Base-by-base conservation (phyloP, 2,329 filamentous ascomycete species). In the Beauveria pseudobassiana region DNA sequence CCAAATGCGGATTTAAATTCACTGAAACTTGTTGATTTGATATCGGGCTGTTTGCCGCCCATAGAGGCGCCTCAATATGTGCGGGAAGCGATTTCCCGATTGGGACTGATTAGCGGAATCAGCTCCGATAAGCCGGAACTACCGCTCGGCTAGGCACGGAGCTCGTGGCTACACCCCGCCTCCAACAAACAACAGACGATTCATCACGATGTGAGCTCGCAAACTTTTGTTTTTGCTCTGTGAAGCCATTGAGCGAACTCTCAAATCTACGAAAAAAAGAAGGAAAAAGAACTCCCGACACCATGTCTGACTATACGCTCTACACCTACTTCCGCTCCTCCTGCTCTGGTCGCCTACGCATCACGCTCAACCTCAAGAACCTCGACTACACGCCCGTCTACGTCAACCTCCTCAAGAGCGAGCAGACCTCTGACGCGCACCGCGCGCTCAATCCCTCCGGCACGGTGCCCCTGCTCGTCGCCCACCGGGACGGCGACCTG, bases 311-410 rank as follows among this genome's bases (percentile, higher is more conserved):
- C 40, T 77, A 73, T 67, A 75, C 72, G 1, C 78, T 87, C 10
- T 80, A 87, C 74, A 81, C 78, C 63, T 87, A 86, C 73, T 86
- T 82, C 72, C 78, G 82, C 64, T 87, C 85, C 53, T 86, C 83
- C 18, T 87, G 84, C 73, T 82, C 83, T 1, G 83, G 80, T 0
- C 81, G 85, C 14, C 74, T 88, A 5, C 83, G 83, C 51, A 87
- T 87, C 63, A 82, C 83, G 12, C 74, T 86, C 1, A 74, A 82
- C 61, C 74, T 84, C 56, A 87, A 87, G 66, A 69, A 69, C 24
- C 77, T 87, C 58, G 65, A 74, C 2, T 81, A 81, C 65, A 75
- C 76, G 7, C 71, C 75, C 22, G 71, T 77, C 38, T 75, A 76
- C 58, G 73, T 86, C 68, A 82, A 86, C 67, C 78, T 86, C 6